Conservation (phyloP, 352 stramenopile species). For the Globisporangium spinosum region DNA sequence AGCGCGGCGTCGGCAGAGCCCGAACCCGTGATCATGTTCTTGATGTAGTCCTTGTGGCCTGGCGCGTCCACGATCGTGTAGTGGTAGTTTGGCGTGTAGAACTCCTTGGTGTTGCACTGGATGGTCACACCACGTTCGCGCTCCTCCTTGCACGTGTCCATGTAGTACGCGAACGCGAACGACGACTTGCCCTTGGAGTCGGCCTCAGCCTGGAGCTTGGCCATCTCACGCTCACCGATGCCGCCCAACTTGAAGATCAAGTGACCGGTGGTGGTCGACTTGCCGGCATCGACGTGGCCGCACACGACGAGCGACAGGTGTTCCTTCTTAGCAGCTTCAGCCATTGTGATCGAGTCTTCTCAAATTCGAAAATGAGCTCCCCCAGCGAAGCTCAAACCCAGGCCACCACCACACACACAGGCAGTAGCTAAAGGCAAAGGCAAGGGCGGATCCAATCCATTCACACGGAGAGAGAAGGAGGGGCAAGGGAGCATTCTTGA, state of each 20-base stretch:
- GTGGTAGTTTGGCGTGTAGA: slow-evolving; percentile 95
- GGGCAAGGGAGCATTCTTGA: background rate
- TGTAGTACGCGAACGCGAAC: slow-evolving; percentile 99
- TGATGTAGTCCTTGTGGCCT: slow-evolving; percentile 98
- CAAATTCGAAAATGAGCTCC: slow-evolving; percentile 13
- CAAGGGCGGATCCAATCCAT: background rate
- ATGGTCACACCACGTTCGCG: slow-evolving; percentile 98
- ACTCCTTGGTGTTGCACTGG: slow-evolving; percentile 97
- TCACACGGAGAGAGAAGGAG: background rate
- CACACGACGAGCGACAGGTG: slow-evolving; percentile 94
- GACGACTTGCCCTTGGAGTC: slow-evolving; percentile 95
- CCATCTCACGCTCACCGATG: slow-evolving; percentile 99
- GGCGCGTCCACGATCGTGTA: slow-evolving; percentile 99
- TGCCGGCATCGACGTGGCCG: slow-evolving; percentile 97
- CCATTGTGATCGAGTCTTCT: slow-evolving; percentile 13
- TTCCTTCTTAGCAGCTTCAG: slow-evolving; percentile 60
- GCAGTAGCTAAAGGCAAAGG: too few species aligned
- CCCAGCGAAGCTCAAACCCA: too few species aligned
- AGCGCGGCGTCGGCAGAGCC: slow-evolving; percentile 96
- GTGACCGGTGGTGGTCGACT: slow-evolving; percentile 99
- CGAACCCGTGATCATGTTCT: slow-evolving; percentile 99
- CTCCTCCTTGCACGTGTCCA: slow-evolving; percentile 98
- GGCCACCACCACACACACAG: too few species aligned
- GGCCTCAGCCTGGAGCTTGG: slow-evolving; percentile 98
- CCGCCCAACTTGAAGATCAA: slow-evolving; percentile 99